phyloP scores from a whole-genome alignment of 1,139 yeast genomes.

The Kodamaea sp. region DNA sequence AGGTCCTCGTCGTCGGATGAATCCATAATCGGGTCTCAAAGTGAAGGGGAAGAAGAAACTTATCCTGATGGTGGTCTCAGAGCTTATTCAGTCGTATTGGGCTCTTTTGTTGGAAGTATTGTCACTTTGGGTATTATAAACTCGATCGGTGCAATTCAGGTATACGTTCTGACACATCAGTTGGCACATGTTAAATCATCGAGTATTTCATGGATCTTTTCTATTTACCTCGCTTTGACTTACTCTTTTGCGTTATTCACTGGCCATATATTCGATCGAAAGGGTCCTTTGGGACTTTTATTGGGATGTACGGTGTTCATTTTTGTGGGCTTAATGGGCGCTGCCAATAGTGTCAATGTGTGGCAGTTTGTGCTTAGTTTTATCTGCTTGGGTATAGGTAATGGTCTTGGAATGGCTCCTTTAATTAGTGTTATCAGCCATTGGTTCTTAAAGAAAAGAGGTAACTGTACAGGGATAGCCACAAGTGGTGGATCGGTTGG shows the following conservation, averaged over 20 bases:
- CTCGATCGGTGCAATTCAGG: conserved; percentile 57
- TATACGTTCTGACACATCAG: conserved; percentile 52
- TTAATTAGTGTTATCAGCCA: conserved; percentile 58
- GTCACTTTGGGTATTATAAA: conserved; percentile 64
- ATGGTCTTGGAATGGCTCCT: conserved; percentile 57
- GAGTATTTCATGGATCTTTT: conserved; percentile 61
- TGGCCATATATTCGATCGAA: conserved; percentile 59
- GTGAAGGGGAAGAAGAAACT: conserved; percentile 18
- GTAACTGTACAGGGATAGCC: conserved; percentile 53
- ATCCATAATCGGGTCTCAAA: no score
- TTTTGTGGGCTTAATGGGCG: conserved; percentile 47
- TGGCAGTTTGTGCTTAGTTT: conserved; percentile 60
- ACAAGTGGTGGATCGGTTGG: conserved; percentile 64
- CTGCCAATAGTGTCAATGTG: conserved; percentile 50
- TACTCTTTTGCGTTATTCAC: conserved; percentile 56
- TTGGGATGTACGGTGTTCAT: conserved; percentile 44
- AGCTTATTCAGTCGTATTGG: conserved; percentile 59
- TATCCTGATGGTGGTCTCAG: conserved; percentile 63
- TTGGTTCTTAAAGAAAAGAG: conserved; percentile 56
- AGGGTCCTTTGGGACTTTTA: conserved; percentile 49
- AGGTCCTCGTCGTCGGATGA: conserved; percentile 33
- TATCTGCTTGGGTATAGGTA: conserved; percentile 54
- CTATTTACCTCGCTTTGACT: conserved; percentile 52
- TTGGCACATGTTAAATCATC: conserved; percentile 39
- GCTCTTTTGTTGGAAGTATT: conserved; percentile 55